Conservation (phyloP, 176 grass and related monocot genomes). For the Zoysia japonica region DNA sequence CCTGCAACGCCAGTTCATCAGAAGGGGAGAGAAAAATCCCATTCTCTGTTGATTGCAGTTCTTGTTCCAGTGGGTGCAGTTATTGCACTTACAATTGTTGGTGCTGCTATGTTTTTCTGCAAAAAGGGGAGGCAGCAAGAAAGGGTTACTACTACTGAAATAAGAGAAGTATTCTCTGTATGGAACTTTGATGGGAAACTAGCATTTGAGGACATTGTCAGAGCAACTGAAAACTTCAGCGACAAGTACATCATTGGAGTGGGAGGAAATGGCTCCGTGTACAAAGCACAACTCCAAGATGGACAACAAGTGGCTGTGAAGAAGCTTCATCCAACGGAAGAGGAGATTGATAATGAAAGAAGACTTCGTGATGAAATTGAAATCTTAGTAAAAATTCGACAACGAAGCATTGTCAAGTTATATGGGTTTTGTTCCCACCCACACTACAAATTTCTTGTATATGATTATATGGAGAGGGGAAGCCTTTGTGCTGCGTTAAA, state of each 20-base stretch:
- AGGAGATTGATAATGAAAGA: not conserved
- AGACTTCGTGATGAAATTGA: not conserved
- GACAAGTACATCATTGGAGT: conserved; percentile 18
- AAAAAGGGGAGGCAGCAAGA: not conserved
- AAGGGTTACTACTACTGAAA: not conserved
- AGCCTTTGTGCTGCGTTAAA: not conserved
- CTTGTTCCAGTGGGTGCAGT: not conserved
- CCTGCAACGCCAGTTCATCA: not conserved
- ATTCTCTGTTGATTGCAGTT: not conserved
- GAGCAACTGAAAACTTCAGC: conserved; percentile 16
- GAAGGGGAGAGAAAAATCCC: not conserved
- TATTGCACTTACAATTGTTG: not conserved
- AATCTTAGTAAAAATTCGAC: not conserved
- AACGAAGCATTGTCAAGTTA: conserved; percentile 3
- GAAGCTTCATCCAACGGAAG: not conserved
- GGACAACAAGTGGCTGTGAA: conserved; percentile 8
- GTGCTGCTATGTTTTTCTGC: not conserved
- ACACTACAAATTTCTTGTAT: not conserved
- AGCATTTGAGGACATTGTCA: conserved; percentile 19
- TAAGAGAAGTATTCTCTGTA: not conserved
- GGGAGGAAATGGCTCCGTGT: conserved; percentile 5
- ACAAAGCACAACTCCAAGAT: conserved; percentile 1
- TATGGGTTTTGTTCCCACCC: conserved; percentile 22
- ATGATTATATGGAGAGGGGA: conserved; percentile 5
- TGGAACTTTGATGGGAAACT: conserved; percentile 29